phyloP scores from a whole-genome alignment of 345 rosid species.

The Acer yangbiense region DNA sequence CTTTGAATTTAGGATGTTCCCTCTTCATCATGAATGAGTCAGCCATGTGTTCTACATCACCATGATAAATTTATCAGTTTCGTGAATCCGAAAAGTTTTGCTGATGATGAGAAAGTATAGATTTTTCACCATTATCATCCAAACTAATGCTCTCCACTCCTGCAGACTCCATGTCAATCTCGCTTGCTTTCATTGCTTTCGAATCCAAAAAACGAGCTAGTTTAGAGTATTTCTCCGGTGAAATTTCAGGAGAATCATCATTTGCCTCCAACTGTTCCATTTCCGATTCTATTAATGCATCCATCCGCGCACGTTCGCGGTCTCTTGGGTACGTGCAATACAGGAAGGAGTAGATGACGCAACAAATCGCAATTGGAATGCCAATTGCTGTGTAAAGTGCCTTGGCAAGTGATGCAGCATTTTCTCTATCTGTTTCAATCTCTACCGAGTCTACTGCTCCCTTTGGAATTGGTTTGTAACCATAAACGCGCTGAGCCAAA shows the following conservation, averaged over 20 bases:
- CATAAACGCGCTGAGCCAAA: conserved; percentile 76
- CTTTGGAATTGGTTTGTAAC: conserved; percentile 64
- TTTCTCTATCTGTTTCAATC: conserved; percentile 61
- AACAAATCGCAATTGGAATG: conserved; percentile 72
- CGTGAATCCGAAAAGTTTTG: neutral
- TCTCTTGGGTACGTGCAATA: conserved; percentile 80
- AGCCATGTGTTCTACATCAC: too few species aligned
- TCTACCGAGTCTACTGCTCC: conserved; percentile 44
- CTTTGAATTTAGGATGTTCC: too few species aligned
- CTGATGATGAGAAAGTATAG: conserved; percentile 18
- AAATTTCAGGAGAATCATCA: too few species aligned
- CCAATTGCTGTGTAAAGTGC: conserved; percentile 81
- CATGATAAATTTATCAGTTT: neutral
- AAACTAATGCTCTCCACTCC: conserved; percentile 27
- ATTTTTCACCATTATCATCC: conserved; percentile 22
- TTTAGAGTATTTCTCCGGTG: conserved; percentile 1
- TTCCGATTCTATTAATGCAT: conserved; percentile 69
- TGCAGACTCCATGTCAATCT: conserved; percentile 27
- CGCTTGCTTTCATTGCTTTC: conserved; percentile 12
- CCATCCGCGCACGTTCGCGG: conserved; percentile 75
- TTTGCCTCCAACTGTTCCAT: conserved; percentile 44
- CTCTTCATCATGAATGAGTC: too few species aligned
- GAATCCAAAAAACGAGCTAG: conserved; percentile 8
- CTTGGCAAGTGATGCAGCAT: conserved; percentile 75
- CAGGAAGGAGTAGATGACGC: conserved; percentile 75